A percentile compares a stretch with the other conserved stretches of the same genome.
Conservation (phyloP, 176 grass and related monocot species). For the Tillandsia leiboldiana region DNA sequence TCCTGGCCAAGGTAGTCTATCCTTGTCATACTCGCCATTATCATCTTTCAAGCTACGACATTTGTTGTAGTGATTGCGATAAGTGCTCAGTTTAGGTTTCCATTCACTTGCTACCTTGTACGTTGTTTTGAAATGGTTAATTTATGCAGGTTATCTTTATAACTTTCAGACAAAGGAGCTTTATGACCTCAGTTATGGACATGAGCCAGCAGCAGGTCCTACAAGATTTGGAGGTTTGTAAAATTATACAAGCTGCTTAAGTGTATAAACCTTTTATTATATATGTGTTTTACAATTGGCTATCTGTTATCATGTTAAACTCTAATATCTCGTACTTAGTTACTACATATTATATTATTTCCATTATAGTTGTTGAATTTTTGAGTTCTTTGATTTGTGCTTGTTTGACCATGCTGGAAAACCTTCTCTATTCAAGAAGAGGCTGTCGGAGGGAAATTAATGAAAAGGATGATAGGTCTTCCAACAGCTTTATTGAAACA, state of each 20-base stretch:
- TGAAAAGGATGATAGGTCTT: too few species aligned
- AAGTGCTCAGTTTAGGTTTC: neutral
- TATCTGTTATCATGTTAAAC: neutral
- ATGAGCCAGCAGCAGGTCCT: conserved; percentile 66
- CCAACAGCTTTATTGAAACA: too few species aligned
- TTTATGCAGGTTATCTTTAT: conserved; percentile 80
- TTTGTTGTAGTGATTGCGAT: conserved; percentile 4
- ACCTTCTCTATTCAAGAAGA: too few species aligned
- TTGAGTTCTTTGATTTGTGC: too few species aligned
- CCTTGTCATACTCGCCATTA: neutral
- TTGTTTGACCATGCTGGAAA: too few species aligned
- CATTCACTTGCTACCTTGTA: neutral
- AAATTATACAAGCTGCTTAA: neutral
- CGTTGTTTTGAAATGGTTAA: neutral
- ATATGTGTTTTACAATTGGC: neutral
- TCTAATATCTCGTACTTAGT: too few species aligned
- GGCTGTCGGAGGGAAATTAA: too few species aligned
- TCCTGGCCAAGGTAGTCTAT: conserved; percentile 65
- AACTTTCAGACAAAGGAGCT: conserved; percentile 99
- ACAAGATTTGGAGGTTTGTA: conserved; percentile 89
- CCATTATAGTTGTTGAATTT: too few species aligned
- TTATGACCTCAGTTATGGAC: conserved; percentile 95
- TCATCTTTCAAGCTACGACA: conserved; percentile 7
- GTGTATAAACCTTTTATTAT: conserved; percentile 1
- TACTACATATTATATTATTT: too few species aligned